Evolutionary conservation across 371 early-diverging fungal species (phyloP).

Genomic region (Mortierella sp.): DNA sequence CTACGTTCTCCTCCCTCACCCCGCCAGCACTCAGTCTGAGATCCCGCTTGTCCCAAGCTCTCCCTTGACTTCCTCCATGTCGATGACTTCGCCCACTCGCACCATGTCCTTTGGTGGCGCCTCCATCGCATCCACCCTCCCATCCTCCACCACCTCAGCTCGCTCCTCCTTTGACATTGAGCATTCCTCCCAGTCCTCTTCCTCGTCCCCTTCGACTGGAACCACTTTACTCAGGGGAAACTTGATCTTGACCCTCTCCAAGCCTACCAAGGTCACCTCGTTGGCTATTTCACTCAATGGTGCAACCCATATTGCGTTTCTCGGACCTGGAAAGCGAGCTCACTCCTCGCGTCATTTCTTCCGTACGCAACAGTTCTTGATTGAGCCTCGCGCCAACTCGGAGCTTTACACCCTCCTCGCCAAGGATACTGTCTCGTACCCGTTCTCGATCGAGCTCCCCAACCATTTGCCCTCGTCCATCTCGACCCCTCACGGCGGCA

Average conservation of each 20-base stretch:
- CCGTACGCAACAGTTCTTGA: slow-evolving; percentile 42
- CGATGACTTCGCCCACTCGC: slow-evolving; percentile 47
- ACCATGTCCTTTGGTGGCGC: slow-evolving; percentile 39
- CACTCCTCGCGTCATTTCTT: slow-evolving; percentile 57
- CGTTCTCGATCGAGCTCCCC: slow-evolving; percentile 46
- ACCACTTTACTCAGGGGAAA: slow-evolving; percentile 34
- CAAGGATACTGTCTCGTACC: slow-evolving; percentile 37
- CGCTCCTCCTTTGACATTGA: slow-evolving; percentile 49
- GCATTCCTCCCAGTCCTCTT: slow-evolving; percentile 12
- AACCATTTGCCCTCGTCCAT: slow-evolving; percentile 49
- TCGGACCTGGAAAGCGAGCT: slow-evolving; percentile 51
- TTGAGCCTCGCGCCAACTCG: slow-evolving; percentile 36
- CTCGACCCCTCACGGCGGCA: slow-evolving; percentile 56
- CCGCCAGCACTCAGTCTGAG: not conserved
- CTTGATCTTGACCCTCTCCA: slow-evolving; percentile 34
- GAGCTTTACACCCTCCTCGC: slow-evolving; percentile 39
- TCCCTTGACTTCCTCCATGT: slow-evolving; percentile 26
- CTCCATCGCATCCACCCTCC: slow-evolving; percentile 45
- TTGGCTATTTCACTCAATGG: slow-evolving; percentile 46
- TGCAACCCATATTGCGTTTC: slow-evolving; percentile 54
- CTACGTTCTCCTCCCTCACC: slow-evolving; percentile 43
- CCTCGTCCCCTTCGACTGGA: not conserved
- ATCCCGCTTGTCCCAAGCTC: slow-evolving; percentile 5
- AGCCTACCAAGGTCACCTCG: slow-evolving; percentile 48
- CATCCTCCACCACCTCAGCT: slow-evolving; percentile 39